phyloP scores from a whole-genome alignment of 2,329 filamentous ascomycete species.

The Alternaria viburni region DNA sequence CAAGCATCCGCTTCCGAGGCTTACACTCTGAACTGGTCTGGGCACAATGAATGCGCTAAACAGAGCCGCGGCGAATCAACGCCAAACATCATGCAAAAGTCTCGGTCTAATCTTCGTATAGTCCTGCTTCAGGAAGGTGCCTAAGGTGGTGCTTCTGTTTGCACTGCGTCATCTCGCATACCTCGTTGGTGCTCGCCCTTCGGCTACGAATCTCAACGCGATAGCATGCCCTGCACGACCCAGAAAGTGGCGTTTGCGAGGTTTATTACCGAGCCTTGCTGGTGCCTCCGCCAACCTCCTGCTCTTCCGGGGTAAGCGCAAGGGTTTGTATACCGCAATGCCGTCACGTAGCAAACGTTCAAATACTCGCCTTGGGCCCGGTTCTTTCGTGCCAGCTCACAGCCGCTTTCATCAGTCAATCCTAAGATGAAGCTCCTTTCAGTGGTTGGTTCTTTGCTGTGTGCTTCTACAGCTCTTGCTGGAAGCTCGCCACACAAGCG shows the following conservation, averaged over 20 bases:
- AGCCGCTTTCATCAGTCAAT: constrained; percentile 12
- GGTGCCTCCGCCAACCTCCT: constrained; percentile 13
- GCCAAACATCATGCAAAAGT: not conserved
- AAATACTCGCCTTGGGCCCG: constrained; percentile 21
- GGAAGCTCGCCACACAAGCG: constrained; percentile 34
- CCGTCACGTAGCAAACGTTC: constrained; percentile 17
- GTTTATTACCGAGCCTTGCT: not conserved
- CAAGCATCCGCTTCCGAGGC: constrained; percentile 23
- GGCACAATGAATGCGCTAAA: constrained; percentile 2
- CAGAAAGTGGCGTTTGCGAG: constrained; percentile 1
- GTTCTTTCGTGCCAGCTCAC: not conserved
- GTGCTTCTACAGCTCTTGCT: constrained; percentile 39
- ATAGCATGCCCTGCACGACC: constrained; percentile 5
- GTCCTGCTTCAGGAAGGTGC: constrained; percentile 22
- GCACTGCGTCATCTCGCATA: constrained; percentile 15
- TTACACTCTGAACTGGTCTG: constrained; percentile 8
- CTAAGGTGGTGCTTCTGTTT: not conserved
- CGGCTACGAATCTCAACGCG: not conserved
- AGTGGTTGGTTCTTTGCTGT: constrained; percentile 35
- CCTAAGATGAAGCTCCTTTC: constrained; percentile 42
- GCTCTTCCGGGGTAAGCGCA: constrained; percentile 25
- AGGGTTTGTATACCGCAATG: constrained; percentile 11
- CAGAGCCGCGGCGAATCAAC: constrained; percentile 7
- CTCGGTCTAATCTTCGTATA: not conserved
- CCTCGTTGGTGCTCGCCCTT: not conserved